Evolutionary conservation across 164 flowering plant genomes (phyloP).

Genomic region (Vitis rotundifolia): DNA sequence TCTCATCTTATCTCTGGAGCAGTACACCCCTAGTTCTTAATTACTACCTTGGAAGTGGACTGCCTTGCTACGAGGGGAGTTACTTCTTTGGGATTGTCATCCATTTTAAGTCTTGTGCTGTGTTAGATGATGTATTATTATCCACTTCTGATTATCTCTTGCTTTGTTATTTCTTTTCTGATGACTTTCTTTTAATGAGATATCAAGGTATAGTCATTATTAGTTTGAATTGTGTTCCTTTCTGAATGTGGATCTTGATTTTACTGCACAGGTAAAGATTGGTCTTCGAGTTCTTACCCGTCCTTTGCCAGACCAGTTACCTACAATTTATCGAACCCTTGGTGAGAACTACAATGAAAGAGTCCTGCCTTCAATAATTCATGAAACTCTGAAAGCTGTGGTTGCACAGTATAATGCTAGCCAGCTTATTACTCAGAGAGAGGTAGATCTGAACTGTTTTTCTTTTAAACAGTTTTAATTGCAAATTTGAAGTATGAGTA

Average conservation of each 20-base stretch:
- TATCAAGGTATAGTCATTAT: neutral
- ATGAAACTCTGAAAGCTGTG: constrained; percentile 88
- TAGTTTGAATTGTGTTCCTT: neutral
- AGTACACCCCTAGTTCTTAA: no score
- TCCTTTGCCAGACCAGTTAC: constrained; percentile 63
- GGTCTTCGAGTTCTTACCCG: constrained; percentile 91
- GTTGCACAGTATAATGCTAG: constrained; percentile 93
- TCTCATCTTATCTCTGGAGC: no score
- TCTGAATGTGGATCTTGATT: neutral
- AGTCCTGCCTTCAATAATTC: constrained; percentile 81
- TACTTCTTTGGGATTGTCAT: no score
- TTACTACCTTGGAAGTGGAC: no score
- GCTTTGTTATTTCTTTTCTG: no score
- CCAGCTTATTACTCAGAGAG: constrained; percentile 88
- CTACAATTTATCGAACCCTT: constrained; percentile 71
- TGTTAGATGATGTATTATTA: no score
- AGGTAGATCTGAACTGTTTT: constrained; percentile 37
- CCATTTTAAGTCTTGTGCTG: no score
- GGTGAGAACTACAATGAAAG: constrained; percentile 82
- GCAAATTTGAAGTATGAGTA: no score
- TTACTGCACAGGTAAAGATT: constrained; percentile 61
- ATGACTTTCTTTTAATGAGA: neutral
- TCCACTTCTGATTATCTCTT: no score
- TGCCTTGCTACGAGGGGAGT: no score
- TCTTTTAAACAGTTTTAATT: no score